Evolutionary conservation across 345 rosid species (phyloP).

Genomic region (Streptanthus diversifolius): DNA sequence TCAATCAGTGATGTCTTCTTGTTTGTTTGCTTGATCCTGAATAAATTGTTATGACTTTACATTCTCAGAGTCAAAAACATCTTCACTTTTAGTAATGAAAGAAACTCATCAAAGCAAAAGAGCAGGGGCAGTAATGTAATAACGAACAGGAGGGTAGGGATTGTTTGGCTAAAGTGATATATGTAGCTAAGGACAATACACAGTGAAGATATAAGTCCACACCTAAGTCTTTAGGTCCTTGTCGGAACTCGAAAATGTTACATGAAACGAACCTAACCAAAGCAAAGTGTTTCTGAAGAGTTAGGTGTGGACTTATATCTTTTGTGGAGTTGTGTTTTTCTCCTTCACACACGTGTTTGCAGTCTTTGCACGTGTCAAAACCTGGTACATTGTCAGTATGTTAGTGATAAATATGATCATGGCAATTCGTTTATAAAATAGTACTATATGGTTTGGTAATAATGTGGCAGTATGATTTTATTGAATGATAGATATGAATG

Average conservation of each 20-base stretch:
- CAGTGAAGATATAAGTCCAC: background rate
- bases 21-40: conserved; percentile 22
- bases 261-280: conserved; percentile 14
- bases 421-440: background rate
- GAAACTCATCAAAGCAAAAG: background rate
- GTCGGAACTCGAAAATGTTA: conserved; percentile 17
- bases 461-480: background rate
- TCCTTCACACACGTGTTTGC: conserved; percentile 27
- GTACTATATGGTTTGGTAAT: background rate
- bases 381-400: conserved; percentile 32
- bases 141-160: background rate
- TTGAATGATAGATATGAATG: background rate
- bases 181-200: conserved; percentile 18
- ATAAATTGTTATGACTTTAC: conserved; percentile 2
- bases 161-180: conserved; percentile 11
- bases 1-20: conserved; percentile 18
- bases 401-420: conserved; percentile 21
- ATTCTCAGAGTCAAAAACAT: background rate
- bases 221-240: conserved; percentile 22
- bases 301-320: too few species aligned
- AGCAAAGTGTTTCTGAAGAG: background rate
- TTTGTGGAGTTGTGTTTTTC: background rate
- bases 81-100: conserved; percentile 1
- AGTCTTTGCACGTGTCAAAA: conserved; percentile 36
- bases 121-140: conserved; percentile 8